phyloP scores from a whole-genome alignment of 2,329 filamentous ascomycete genomes.

The Fusarium denticulatum region DNA sequence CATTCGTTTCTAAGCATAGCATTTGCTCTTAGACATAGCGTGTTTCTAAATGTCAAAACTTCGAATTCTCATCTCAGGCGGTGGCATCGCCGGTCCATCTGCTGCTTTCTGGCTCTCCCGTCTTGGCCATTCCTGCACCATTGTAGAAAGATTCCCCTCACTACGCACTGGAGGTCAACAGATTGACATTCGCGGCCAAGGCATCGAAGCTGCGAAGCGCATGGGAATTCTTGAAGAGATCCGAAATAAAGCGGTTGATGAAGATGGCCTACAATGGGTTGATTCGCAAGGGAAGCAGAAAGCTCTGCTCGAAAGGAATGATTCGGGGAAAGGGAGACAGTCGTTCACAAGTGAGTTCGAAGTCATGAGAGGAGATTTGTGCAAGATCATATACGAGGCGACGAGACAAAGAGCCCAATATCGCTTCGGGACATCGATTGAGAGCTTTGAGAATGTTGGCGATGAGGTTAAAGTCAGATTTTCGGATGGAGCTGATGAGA shows the following conservation, averaged over 20 bases:
- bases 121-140: slow-evolving; percentile 51
- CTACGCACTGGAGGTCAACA: slow-evolving; percentile 56
- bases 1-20: background rate
- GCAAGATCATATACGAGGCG: slow-evolving; percentile 58
- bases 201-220: slow-evolving; percentile 50
- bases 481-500: slow-evolving; percentile 1
- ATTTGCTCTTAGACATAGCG: background rate
- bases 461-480: slow-evolving; percentile 23
- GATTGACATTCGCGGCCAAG: slow-evolving; percentile 57
- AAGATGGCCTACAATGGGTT: slow-evolving; percentile 56
- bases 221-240: slow-evolving; percentile 54
- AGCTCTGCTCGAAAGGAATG: slow-evolving; percentile 53
- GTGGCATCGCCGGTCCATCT: slow-evolving; percentile 56
- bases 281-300: slow-evolving; percentile 50
- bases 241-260: slow-evolving; percentile 55
- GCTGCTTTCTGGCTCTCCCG: slow-evolving; percentile 55
- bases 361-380: slow-evolving; percentile 68
- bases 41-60: slow-evolving; percentile 39
- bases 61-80: slow-evolving; percentile 60
- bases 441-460: slow-evolving; percentile 13
- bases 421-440: slow-evolving; percentile 19
- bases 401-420: slow-evolving; percentile 39
- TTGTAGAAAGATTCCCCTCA: slow-evolving; percentile 53
- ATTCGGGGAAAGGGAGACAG: slow-evolving; percentile 54
- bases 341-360: slow-evolving; percentile 65